Conservation (phyloP, 257 asterid genomes). For the Agastache rugosa region DNA sequence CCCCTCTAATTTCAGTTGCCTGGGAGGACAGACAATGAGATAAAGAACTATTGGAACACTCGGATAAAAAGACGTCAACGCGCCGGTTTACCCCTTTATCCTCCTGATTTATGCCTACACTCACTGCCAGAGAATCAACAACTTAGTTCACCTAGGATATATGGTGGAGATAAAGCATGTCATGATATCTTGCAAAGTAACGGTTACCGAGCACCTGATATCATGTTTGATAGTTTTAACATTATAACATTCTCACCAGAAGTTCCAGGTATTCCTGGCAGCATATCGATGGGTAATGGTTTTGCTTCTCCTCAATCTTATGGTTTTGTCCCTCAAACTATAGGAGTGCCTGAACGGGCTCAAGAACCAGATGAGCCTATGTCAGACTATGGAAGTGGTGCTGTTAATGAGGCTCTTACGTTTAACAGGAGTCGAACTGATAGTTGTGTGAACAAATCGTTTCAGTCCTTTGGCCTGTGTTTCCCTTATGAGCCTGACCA, state of each 20-base stretch:
- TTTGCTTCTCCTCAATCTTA: slow-evolving; percentile 52
- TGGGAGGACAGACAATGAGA: slow-evolving; percentile 75
- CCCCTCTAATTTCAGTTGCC: slow-evolving; percentile 53
- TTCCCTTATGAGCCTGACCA: slow-evolving; percentile 47
- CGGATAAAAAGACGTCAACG: slow-evolving; percentile 73
- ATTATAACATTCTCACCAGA: slow-evolving; percentile 44
- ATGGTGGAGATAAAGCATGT: slow-evolving; percentile 48
- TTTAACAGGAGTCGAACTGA: slow-evolving; percentile 44
- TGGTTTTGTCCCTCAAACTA: slow-evolving; percentile 47
- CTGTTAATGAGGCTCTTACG: slow-evolving; percentile 37
- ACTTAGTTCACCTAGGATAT: slow-evolving; percentile 44
- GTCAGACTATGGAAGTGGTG: slow-evolving; percentile 43
- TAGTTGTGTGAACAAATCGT: slow-evolving; percentile 40
- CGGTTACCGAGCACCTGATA: slow-evolving; percentile 49
- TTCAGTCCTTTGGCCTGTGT: slow-evolving; percentile 45
- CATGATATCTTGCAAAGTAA: slow-evolving; percentile 47
- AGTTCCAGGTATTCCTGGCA: slow-evolving; percentile 43
- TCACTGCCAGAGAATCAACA: slow-evolving; percentile 48
- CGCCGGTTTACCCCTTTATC: slow-evolving; percentile 71
- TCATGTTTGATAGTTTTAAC: slow-evolving; percentile 51
- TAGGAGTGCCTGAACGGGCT: slow-evolving; percentile 41
- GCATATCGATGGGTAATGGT: slow-evolving; percentile 42
- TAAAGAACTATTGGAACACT: slow-evolving; percentile 75
- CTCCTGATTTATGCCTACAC: slow-evolving; percentile 53
- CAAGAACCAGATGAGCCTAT: slow-evolving; percentile 50